Evolutionary conservation across 2,329 filamentous ascomycete genomes (phyloP).

Genomic region (Emericellopsis cladophorae): DNA sequence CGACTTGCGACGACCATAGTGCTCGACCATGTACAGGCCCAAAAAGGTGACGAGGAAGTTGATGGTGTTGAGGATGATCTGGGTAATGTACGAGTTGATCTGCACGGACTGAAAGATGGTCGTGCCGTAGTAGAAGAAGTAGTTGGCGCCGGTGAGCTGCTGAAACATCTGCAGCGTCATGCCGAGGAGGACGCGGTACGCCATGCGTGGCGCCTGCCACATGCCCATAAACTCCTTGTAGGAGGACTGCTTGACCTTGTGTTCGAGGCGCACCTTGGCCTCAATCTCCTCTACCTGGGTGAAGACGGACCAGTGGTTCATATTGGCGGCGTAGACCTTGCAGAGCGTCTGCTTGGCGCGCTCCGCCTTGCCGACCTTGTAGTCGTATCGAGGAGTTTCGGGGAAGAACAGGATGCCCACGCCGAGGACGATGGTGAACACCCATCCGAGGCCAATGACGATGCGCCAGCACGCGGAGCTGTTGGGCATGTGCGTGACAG

Average conservation of each 20-base stretch:
- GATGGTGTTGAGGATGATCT: constrained; percentile 54
- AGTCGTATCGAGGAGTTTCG: constrained; percentile 39
- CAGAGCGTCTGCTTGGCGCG: constrained; percentile 34
- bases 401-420: constrained; percentile 35
- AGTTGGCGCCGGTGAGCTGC: constrained; percentile 53
- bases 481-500: constrained; percentile 26
- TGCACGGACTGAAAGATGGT: constrained; percentile 32
- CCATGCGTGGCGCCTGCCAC: constrained; percentile 51
- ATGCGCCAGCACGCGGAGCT: constrained; percentile 47
- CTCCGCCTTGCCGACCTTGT: constrained; percentile 31
- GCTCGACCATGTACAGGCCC: constrained; percentile 58
- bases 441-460: constrained; percentile 39
- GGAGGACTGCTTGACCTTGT: constrained; percentile 21
- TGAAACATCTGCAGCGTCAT: constrained; percentile 52
- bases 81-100: constrained; percentile 50
- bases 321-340: constrained; percentile 29
- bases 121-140: constrained; percentile 53
- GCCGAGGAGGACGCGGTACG: constrained; percentile 48
- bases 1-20: constrained; percentile 50
- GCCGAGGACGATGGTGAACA: constrained; percentile 35
- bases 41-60: constrained; percentile 57
- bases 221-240: constrained; percentile 40
- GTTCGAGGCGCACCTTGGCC: constrained; percentile 37
- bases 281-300: constrained; percentile 40
- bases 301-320: constrained; percentile 30